phyloP scores from a whole-genome alignment of 108 stramenopile species.

The Cylindrotheca closterium region DNA sequence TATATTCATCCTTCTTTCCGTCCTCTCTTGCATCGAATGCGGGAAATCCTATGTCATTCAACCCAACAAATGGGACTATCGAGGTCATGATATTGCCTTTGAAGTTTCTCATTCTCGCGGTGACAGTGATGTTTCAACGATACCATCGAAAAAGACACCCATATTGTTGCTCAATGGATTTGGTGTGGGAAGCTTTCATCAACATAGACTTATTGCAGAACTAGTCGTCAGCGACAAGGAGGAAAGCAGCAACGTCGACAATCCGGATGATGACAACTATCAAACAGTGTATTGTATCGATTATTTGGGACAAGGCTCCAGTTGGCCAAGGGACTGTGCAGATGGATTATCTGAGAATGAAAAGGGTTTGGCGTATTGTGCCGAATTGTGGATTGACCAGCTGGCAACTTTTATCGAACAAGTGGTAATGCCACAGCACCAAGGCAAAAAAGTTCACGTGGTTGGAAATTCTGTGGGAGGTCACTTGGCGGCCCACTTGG shows the following conservation, averaged over 20 bases:
- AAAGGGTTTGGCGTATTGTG: conserved; percentile 59
- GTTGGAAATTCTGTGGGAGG: conserved; percentile 83
- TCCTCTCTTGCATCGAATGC: conserved; percentile 5
- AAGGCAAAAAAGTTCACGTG: conserved; percentile 49
- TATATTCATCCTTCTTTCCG: conserved; percentile 2
- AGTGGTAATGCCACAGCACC: conserved; percentile 38
- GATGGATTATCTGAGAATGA: conserved; percentile 64
- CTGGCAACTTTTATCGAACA: conserved; percentile 55
- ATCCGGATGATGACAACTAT: conserved; percentile 10
- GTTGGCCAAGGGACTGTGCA: conserved; percentile 76
- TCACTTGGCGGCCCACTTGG: conserved; percentile 63
- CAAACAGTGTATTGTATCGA: conserved; percentile 67
- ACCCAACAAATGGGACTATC: conserved; percentile 30
- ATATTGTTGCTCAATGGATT: conserved; percentile 78
- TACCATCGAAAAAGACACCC: conserved; percentile 8
- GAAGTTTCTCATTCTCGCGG: conserved; percentile 21
- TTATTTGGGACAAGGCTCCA: conserved; percentile 84
- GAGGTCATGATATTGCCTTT: conserved; percentile 27
- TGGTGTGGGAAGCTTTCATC: conserved; percentile 88
- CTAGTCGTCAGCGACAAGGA: conserved; percentile 19
- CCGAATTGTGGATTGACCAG: conserved; percentile 77
- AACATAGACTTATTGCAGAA: conserved; percentile 71
- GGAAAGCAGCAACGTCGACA: conserved; percentile 1
- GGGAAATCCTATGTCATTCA: conserved; percentile 24
- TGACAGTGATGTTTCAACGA: background rate